These are phyloP conservation scores for Metarhizium album DNA, from an alignment of 2,329 filamentous ascomycete species.

Conservation along the genomic window DNA sequence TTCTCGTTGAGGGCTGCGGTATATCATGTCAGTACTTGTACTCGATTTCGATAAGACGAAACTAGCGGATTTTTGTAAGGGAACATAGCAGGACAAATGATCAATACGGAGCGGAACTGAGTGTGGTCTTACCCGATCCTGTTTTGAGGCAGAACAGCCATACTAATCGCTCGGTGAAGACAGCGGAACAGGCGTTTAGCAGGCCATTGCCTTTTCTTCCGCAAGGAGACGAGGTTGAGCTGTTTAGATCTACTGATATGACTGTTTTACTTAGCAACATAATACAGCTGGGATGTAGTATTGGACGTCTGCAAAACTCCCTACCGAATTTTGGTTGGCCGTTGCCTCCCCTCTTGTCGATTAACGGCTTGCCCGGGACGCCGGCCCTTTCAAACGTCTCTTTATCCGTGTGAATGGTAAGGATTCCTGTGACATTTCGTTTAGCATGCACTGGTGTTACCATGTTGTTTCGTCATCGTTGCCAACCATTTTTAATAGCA, in stretches of 20 bases:
- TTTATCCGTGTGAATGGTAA: constrained; percentile 70
- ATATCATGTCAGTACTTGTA: neutral
- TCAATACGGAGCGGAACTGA: neutral
- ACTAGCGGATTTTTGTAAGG: neutral
- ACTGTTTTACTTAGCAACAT: constrained; percentile 33
- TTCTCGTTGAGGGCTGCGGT: neutral
- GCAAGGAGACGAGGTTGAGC: constrained; percentile 52
- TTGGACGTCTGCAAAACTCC: constrained; percentile 2
- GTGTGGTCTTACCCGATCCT: constrained; percentile 14
- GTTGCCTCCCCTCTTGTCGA: constrained; percentile 32
- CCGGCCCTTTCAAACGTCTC: constrained; percentile 76
- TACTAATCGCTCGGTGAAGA: constrained; percentile 52
- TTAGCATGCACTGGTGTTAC: neutral
- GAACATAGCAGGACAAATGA: neutral
- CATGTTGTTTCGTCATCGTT: neutral
- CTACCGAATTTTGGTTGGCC: neutral
- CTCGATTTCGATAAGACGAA: neutral
- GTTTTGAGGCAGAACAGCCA: constrained; percentile 70
- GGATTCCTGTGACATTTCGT: constrained; percentile 37
- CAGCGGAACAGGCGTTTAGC: constrained; percentile 67
- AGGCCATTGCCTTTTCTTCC: constrained; percentile 23
- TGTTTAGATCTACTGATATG: constrained; percentile 65
- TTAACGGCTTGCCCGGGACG: constrained; percentile 59
- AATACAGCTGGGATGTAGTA: neutral
- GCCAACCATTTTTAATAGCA: constrained; percentile 54